A percentile compares a stretch with the other conserved stretches of the same genome.
Evolutionary conservation across 1,139 yeast species (phyloP).

Genomic region (Blastobotrys buckinghamii): DNA sequence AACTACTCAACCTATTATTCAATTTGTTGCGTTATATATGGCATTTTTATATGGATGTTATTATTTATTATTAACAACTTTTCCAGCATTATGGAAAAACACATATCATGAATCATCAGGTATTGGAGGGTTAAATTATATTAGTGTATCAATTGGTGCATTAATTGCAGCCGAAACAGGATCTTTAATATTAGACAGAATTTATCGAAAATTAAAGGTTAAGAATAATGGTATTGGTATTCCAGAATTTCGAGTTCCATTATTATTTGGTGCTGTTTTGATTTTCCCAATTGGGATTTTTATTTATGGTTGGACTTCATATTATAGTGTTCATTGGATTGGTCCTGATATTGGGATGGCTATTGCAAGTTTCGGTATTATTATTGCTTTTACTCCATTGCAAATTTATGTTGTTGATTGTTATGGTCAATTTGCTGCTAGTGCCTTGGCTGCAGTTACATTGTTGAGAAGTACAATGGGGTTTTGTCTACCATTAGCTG

Average conservation of each 20-base stretch:
- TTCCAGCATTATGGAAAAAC: constrained; percentile 60
- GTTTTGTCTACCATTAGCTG: constrained; percentile 77
- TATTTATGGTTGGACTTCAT: constrained; percentile 84
- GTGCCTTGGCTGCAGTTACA: constrained; percentile 86
- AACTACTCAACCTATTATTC: constrained; percentile 76
- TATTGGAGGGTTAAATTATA: constrained; percentile 62
- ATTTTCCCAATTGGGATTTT: constrained; percentile 84
- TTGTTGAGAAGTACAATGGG: constrained; percentile 82
- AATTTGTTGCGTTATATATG: constrained; percentile 74
- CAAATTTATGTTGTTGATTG: constrained; percentile 88
- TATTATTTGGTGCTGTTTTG: constrained; percentile 87
- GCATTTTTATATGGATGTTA: constrained; percentile 81
- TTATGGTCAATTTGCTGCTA: constrained; percentile 81
- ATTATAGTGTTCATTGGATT: constrained; percentile 78
- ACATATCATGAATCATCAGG: constrained; percentile 62
- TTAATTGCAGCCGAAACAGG: constrained; percentile 65
- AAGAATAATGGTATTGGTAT: constrained; percentile 30
- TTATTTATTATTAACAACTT: constrained; percentile 89
- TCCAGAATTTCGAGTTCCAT: constrained; percentile 73
- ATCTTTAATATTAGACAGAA: constrained; percentile 65
- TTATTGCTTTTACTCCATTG: constrained; percentile 75
- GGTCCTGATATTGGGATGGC: constrained; percentile 92
- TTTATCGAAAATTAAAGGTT: constrained; percentile 42
- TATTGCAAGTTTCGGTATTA: constrained; percentile 85
- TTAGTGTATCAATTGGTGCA: constrained; percentile 76